Evolutionary conservation across 2,329 filamentous ascomycete species (phyloP).

Genomic region (Cladosporium velox): DNA sequence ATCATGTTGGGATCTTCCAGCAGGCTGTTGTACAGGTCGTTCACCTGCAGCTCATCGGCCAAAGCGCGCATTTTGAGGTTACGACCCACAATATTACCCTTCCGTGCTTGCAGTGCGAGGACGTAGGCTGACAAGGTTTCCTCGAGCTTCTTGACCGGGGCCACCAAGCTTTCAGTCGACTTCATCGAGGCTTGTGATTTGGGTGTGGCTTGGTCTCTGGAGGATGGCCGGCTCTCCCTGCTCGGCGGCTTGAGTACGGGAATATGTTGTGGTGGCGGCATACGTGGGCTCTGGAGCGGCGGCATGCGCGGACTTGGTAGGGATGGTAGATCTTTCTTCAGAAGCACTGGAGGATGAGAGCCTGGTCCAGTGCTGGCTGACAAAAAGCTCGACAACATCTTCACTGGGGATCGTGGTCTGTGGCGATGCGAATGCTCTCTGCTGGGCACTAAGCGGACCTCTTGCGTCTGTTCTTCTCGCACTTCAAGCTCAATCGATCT

Average conservation of each 20-base stretch:
- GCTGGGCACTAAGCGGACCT: conserved; percentile 29
- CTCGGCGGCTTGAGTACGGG: conserved; percentile 40
- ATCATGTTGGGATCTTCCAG: conserved; percentile 80
- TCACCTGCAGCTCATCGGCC: conserved; percentile 78
- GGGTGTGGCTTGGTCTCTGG: conserved; percentile 33
- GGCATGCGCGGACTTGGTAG: conserved; percentile 29
- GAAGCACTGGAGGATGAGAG: conserved; percentile 31
- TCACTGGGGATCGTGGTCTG: conserved; percentile 80
- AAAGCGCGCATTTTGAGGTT: conserved; percentile 68
- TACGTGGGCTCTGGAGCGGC: background rate
- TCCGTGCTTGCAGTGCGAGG: conserved; percentile 77
- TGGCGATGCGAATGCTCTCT: conserved; percentile 18
- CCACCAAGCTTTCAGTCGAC: conserved; percentile 42
- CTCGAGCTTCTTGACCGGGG: conserved; percentile 73
- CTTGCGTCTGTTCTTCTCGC: conserved; percentile 45
- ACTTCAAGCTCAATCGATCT: conserved; percentile 58
- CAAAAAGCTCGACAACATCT: conserved; percentile 77
- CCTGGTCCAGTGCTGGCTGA: conserved; percentile 60
- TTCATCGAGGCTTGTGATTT: conserved; percentile 57
- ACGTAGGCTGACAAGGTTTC: conserved; percentile 84
- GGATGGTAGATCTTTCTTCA: conserved; percentile 33
- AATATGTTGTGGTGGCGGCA: conserved; percentile 31
- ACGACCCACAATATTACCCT: conserved; percentile 81
- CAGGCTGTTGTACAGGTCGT: conserved; percentile 86
- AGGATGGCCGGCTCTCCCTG: conserved; percentile 39